Evolutionary conservation across 2,329 filamentous ascomycete species (phyloP).

Genomic region (Raffaelea deltoideospora): DNA sequence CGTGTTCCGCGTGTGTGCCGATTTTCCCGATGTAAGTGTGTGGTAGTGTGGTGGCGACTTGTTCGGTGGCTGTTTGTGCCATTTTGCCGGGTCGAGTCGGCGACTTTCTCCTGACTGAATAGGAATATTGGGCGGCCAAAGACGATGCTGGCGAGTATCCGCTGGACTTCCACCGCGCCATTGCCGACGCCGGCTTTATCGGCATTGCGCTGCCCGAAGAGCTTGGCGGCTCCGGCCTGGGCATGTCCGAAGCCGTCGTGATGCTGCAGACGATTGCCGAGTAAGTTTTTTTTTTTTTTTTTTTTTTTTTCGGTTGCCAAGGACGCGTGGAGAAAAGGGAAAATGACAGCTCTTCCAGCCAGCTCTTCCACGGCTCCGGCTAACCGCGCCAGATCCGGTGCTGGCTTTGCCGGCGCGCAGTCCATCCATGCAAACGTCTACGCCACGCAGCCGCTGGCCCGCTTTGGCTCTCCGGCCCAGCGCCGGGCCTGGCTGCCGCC

Average conservation of each 20-base stretch:
- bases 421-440: slow-evolving; percentile 55
- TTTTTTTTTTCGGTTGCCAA: too few relatives aligned
- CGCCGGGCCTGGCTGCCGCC: slow-evolving; percentile 48
- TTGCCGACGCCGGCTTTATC: slow-evolving; percentile 65
- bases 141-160: slow-evolving; percentile 60
- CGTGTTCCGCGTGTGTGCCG: slow-evolving; percentile 6
- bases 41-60: too few relatives aligned
- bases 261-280: slow-evolving; percentile 77
- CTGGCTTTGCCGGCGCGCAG: slow-evolving; percentile 59
- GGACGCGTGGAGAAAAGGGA: too few relatives aligned
- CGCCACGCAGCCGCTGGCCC: slow-evolving; percentile 59
- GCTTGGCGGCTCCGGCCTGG: slow-evolving; percentile 59
- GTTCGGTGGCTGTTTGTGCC: too few relatives aligned
- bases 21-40: slow-evolving; percentile 7
- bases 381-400: too few relatives aligned
- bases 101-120: too few relatives aligned
- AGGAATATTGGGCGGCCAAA: slow-evolving; percentile 28
- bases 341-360: too few relatives aligned
- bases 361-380: too few relatives aligned
- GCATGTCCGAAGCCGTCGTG: slow-evolving; percentile 69
- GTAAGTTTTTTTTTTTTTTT: too few relatives aligned
- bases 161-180: slow-evolving; percentile 56
- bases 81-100: too few relatives aligned
- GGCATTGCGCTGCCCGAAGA: slow-evolving; percentile 65
- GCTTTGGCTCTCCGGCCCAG: slow-evolving; percentile 54